A percentile compares a stretch with the other conserved stretches of the same genome.
Evolutionary conservation across 2,329 filamentous ascomycete genomes (phyloP).

Genomic region (Alternaria sp.): DNA sequence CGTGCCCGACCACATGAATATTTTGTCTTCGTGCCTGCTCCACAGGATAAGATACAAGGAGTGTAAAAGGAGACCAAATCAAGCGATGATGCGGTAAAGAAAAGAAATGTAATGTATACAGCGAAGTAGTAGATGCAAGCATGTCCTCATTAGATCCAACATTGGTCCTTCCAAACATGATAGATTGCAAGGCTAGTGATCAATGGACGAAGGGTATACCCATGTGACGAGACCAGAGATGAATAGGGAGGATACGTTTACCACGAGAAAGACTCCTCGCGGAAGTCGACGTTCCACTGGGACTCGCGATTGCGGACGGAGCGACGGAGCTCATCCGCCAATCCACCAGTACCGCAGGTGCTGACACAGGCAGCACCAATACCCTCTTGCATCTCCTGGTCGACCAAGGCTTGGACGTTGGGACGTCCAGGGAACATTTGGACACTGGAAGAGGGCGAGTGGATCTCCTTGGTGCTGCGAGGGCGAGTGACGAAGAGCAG

Average conservation of each 20-base stretch:
- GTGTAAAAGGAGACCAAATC: conserved; percentile 19
- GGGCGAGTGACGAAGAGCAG: conserved; percentile 91
- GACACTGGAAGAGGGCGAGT: conserved; percentile 77
- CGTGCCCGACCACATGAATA: conserved; percentile 5
- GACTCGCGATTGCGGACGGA: conserved; percentile 71
- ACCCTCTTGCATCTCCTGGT: conserved; percentile 81
- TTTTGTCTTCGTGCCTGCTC: conserved; percentile 22
- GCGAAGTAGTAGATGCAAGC: conserved; percentile 24
- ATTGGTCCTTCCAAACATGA: conserved; percentile 8
- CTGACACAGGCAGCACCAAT: conserved; percentile 88
- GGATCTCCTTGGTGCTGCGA: conserved; percentile 80
- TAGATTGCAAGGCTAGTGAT: conserved; percentile 10
- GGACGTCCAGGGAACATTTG: conserved; percentile 92
- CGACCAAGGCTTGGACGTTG: conserved; percentile 78
- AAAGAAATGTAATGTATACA: conserved; percentile 40
- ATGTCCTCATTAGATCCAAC: conserved; percentile 19
- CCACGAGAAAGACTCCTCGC: conserved; percentile 79
- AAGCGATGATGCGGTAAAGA: conserved; percentile 20
- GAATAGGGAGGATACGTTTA: conserved; percentile 35
- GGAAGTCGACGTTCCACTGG: conserved; percentile 73
- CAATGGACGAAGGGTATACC: conserved; percentile 25
- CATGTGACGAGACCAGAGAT: conserved; percentile 11
- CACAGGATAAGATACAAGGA: conserved; percentile 23
- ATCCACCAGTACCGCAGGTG: conserved; percentile 75
- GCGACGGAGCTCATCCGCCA: conserved; percentile 76